phyloP scores from a whole-genome alignment of 495 filamentous ascomycete species.

The Penicillium parvum region DNA sequence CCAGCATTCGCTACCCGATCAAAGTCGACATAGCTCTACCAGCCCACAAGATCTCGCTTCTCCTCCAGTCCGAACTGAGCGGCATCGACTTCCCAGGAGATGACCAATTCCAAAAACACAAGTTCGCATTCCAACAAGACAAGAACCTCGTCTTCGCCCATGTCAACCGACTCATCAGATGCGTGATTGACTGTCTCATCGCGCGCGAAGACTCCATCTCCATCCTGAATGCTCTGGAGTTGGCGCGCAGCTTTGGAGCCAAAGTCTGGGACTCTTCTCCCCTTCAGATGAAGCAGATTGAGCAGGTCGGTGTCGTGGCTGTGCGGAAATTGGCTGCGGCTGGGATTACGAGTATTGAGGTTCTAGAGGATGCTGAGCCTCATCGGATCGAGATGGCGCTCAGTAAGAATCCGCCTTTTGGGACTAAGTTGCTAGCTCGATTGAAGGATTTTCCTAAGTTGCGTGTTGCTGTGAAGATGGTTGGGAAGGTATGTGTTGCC shows the following conservation, averaged over 20 bases:
- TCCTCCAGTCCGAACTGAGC: slow-evolving; percentile 79
- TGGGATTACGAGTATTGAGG: slow-evolving; percentile 66
- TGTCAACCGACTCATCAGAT: slow-evolving; percentile 70
- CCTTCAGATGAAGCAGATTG: slow-evolving; percentile 81
- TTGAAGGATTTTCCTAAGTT: slow-evolving; percentile 74
- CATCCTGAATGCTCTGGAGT: slow-evolving; percentile 67
- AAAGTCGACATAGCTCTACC: slow-evolving; percentile 68
- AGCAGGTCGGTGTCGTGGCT: slow-evolving; percentile 71
- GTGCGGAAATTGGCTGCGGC: slow-evolving; percentile 72
- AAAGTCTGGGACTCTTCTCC: slow-evolving; percentile 84
- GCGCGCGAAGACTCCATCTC: slow-evolving; percentile 61
- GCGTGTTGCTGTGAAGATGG: slow-evolving; percentile 51
- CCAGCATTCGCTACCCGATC: slow-evolving; percentile 70
- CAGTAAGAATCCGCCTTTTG: slow-evolving; percentile 79
- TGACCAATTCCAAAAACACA: slow-evolving; percentile 57
- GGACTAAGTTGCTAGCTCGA: slow-evolving; percentile 58
- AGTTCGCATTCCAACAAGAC: slow-evolving; percentile 62
- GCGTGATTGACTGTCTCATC: slow-evolving; percentile 81
- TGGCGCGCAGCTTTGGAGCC: slow-evolving; percentile 72
- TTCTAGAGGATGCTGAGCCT: slow-evolving; percentile 62
- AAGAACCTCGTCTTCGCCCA: slow-evolving; percentile 67
- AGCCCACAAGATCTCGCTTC: slow-evolving; percentile 81
- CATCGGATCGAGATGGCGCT: slow-evolving; percentile 71
- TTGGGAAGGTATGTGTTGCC: slow-evolving; percentile 40
- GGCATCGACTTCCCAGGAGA: slow-evolving; percentile 65